Evolutionary conservation across 1,139 yeast species (phyloP).

Genomic region (Pneumocystis sp.): DNA sequence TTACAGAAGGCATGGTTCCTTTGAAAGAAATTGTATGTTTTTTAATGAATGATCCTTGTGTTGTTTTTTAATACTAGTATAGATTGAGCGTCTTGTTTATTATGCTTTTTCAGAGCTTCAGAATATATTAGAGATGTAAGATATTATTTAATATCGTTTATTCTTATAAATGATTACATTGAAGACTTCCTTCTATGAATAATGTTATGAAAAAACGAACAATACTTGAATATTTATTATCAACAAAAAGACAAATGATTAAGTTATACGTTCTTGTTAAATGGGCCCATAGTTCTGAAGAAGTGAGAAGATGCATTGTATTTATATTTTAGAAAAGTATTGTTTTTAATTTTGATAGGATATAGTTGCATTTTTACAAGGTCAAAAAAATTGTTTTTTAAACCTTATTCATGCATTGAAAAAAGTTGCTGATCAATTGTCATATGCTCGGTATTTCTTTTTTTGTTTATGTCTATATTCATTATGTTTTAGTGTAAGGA

Average conservation of each 20-base stretch:
- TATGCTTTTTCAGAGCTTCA: conserved; percentile 37
- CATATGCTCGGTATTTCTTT: conserved; percentile 39
- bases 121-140: conserved; percentile 54
- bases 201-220: conserved; percentile 52
- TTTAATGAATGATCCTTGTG: not conserved
- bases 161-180: conserved; percentile 50
- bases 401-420: conserved; percentile 50
- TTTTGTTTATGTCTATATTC: not conserved
- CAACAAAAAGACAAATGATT: conserved; percentile 64
- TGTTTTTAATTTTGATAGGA: conserved; percentile 27
- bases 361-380: conserved; percentile 72
- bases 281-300: conserved; percentile 66
- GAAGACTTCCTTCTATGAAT: conserved; percentile 38
- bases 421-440: conserved; percentile 47
- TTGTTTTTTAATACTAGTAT: not conserved
- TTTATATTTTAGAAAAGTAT: not conserved
- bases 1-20: not conserved
- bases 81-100: not conserved
- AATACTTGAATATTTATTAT: conserved; percentile 52
- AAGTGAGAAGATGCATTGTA: conserved; percentile 49
- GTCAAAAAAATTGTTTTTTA: conserved; percentile 53
- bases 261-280: conserved; percentile 71
- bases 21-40: conserved; percentile 8
- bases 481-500: conserved; percentile 35
- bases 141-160: conserved; percentile 47